Percentiles rank a stretch among this genome's conserved stretches.
phyloP scores from a whole-genome alignment of 345 rosid species.

The Aquilaria malaccensis region DNA sequence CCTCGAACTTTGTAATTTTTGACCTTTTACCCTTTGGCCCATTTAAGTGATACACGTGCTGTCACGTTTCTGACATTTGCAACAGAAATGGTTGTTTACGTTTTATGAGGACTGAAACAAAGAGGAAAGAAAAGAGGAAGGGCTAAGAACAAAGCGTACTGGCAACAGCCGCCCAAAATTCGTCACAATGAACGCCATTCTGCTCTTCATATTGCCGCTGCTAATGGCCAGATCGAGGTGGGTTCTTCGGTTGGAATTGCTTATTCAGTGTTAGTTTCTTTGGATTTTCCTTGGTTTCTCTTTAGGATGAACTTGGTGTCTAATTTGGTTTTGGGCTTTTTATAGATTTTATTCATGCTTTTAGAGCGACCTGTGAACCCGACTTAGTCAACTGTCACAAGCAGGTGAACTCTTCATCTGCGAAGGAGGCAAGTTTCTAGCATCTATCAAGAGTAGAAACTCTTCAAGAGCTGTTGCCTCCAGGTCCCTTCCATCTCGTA shows the following conservation, averaged over 20 bases:
- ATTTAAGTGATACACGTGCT: no score
- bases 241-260: background rate
- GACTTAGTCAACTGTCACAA: constrained; percentile 83
- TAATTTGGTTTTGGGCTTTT: constrained; percentile 1
- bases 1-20: no score
- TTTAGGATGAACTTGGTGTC: no score
- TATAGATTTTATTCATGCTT: constrained; percentile 64
- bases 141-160: no score
- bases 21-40: no score
- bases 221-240: constrained; percentile 98
- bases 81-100: no score
- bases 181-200: constrained; percentile 63
- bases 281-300: no score
- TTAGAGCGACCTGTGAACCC: constrained; percentile 70
- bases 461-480: constrained; percentile 46
- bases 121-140: no score
- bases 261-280: constrained; percentile 9
- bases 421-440: constrained; percentile 43
- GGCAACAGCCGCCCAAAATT: no score
- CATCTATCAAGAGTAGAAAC: constrained; percentile 39
- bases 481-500: constrained; percentile 40
- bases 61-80: no score
- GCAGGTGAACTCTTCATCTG: constrained; percentile 40
- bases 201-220: constrained; percentile 87
- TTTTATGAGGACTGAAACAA: no score